Evolutionary conservation across 345 rosid species (phyloP), one percentile per base, ranked within the genome.

Genomic region (Psidium friedrichsthalianum): DNA sequence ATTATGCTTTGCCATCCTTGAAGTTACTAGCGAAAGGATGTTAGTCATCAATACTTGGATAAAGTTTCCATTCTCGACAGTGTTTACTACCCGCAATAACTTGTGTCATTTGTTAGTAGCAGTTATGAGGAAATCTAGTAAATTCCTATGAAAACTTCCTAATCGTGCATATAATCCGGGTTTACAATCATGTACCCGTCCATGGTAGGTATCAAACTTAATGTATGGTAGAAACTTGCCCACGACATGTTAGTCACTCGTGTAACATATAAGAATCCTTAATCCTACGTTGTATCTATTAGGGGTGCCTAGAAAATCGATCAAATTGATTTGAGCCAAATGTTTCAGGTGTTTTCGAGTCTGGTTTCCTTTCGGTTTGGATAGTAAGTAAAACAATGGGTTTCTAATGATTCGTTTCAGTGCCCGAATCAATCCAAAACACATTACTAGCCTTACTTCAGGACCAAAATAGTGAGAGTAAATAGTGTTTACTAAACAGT

Each of bases 341-440:
- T 59, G 20, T 59, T 59, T 61, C 0, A 20, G 21, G 20, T 61
- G 21, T 61, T 61, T 61, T 15, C 8, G 21, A 27, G 40, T 18
- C 18, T 8, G 40, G 74, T 61, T 61, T 59, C 40, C 29, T 36
- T 61, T 61, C 15, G 21, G 4, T 61, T 61, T 5, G 4, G 21
- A 20, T 3, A 14, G 74, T 27, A 59, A 27, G 11, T 27, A 61
- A 61, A 61, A 32, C 74, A 61, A 61, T 5, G 0, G 5, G 69
- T 36, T 61, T 61, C 18, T 61, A 61, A 27, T 61, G 40, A 27
- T 61, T 6, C 32, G 0, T 18, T 61, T 61, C 29, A 61, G 15
- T 29, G 9, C 22, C 22, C 18, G 0, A 32, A 64, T 32, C 32
- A 22, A 64, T 15, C 0, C 5, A 0, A 64, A 64, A 3, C 0